A percentile compares a stretch with the other conserved stretches of the same genome.
Evolutionary conservation across 306 rosid species (phyloP).

Genomic region (Pterocarpus macrocarpus): DNA sequence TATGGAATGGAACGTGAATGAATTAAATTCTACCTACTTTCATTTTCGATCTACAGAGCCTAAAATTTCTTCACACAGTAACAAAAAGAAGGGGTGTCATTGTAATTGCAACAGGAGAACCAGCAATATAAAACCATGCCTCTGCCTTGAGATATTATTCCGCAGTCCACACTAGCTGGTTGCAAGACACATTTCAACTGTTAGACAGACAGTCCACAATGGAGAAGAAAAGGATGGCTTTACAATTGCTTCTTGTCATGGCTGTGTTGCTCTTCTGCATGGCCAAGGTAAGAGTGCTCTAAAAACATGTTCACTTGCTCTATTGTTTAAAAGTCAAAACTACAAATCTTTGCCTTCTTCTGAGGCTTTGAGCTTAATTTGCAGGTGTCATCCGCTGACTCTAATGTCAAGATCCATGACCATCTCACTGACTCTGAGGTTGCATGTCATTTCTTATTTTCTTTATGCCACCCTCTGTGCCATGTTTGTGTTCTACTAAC

Average conservation of each 20-base stretch:
- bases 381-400: conserved; percentile 46
- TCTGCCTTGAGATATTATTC: background rate
- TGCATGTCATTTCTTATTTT: conserved; percentile 22
- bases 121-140: conserved; percentile 37
- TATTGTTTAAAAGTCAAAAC: background rate
- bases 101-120: conserved; percentile 36
- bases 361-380: background rate
- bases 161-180: background rate
- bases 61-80: background rate
- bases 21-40: conserved; percentile 6
- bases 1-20: conserved; percentile 9
- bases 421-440: conserved; percentile 45
- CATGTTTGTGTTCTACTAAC: background rate
- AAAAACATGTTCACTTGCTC: background rate
- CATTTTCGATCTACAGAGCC: conserved; percentile 17
- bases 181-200: background rate
- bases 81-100: conserved; percentile 36
- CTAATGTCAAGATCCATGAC: conserved; percentile 45
- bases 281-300: conserved; percentile 42
- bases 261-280: conserved; percentile 43
- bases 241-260: conserved; percentile 41
- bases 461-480: background rate
- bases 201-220: background rate
- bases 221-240: conserved; percentile 35
- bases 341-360: background rate